phyloP scores from a whole-genome alignment of 768 basidiomycete species.

The Boletellus ananiceps region DNA sequence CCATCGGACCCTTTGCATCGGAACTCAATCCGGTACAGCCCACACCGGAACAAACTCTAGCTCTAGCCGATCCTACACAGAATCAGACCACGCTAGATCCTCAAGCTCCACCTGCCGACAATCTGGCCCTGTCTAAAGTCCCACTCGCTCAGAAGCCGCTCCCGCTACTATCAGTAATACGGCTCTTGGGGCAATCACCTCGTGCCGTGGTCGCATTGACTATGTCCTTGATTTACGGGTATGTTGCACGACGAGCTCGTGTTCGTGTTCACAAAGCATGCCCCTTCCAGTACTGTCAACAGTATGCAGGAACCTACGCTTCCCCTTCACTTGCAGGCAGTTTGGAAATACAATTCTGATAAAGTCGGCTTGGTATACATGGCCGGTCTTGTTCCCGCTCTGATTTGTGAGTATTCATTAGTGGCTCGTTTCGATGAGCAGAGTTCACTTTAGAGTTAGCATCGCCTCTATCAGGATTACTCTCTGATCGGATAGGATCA shows the following conservation, averaged over 20 bases:
- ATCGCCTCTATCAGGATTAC: conserved; percentile 54
- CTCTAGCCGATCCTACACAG: neutral
- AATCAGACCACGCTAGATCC: neutral
- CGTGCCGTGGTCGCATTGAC: conserved; percentile 45
- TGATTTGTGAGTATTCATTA: conserved; percentile 48
- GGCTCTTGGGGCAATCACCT: conserved; percentile 40
- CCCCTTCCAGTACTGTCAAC: conserved; percentile 38
- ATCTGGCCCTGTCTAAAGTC: conserved; percentile 3
- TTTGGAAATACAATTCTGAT: conserved; percentile 46
- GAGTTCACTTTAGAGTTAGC: conserved; percentile 34
- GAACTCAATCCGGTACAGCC: neutral
- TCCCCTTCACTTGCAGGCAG: conserved; percentile 47
- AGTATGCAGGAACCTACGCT: conserved; percentile 53
- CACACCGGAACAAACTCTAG: neutral
- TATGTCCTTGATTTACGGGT: conserved; percentile 54
- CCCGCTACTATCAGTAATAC: conserved; percentile 41
- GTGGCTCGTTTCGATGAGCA: neutral
- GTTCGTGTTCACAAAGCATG: neutral
- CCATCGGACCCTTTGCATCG: neutral
- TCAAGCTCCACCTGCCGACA: neutral
- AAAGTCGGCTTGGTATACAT: conserved; percentile 65
- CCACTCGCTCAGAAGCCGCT: conserved; percentile 23
- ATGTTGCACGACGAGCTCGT: conserved; percentile 11
- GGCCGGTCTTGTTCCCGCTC: conserved; percentile 56
- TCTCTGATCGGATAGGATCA: conserved; percentile 52